Evolutionary conservation across 805 yeast genomes (phyloP), one percentile per base, ranked within the genome.

Genomic region (Candida railenensis): DNA sequence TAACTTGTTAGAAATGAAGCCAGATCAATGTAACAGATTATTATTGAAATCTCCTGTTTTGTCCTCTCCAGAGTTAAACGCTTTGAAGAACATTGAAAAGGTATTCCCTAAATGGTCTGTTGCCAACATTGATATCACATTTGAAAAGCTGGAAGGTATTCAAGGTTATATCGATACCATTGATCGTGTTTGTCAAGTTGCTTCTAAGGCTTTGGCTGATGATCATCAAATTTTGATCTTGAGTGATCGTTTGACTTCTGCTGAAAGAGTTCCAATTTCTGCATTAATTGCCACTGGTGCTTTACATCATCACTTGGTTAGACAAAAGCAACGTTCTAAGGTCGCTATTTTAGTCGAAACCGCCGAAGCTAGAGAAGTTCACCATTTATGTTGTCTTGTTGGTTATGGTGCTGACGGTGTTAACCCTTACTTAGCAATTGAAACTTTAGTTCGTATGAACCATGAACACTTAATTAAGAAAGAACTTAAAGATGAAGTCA

Each of bases 321-420:
- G 96, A 70, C 94, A 90, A 65, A 94, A 91, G 73, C 96, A 88
- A 69, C 90, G 99, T 68, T 88, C 97, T 25, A 87, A 89, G 64
- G 97, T 91, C 50, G 98, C 98, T 2, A 71, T 92, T 52, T 73
- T 92, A 50, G 78, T 92, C 49, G 98, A 92, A 74, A 84, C 97
- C 38, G 97, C 95, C 44, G 99, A 92, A 71, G 98, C 97, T 14
- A 85, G 96, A 65, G 99, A 94, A 71, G 95, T 92, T 37, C 99
- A 92, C 66, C 98, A 92, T 71, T 82, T 90, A 67, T 89, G 97
- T 74, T 90, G 90, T 57, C 76, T 92, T 55, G 81, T 92, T 25
- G 98, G 99, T 56, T 94, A 94, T 66, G 99, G 99, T 77, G 96
- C 92, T 52, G 99, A 92, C 72, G 98, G 90, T 52, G 77, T 92